Conservation (phyloP, 2,329 filamentous ascomycete species). For the Sporothrix pseudoabietina region DNA sequence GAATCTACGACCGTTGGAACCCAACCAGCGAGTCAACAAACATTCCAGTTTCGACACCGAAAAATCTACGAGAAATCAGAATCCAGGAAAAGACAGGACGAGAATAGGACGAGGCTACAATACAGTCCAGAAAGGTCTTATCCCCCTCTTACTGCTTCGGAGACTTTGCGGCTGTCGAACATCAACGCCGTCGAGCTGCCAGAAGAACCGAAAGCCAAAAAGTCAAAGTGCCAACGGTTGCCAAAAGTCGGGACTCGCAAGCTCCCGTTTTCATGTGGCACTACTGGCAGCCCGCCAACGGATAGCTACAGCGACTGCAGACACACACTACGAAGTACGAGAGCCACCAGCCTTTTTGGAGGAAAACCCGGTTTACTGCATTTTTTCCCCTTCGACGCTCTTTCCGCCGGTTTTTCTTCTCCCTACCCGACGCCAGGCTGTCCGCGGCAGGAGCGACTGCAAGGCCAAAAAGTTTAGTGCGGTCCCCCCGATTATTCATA, state of each 20-base stretch:
- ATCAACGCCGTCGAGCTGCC: background rate
- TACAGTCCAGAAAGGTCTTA: background rate
- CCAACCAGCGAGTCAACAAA: background rate
- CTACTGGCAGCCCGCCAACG: constrained; percentile 19
- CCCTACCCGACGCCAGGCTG: background rate
- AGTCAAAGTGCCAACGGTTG: constrained; percentile 2
- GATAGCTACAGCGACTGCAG: constrained; percentile 20
- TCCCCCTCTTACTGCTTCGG: background rate
- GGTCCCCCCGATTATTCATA: constrained; percentile 27
- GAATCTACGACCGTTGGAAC: background rate
- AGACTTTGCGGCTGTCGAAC: background rate
- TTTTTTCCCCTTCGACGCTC: background rate
- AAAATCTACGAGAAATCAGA: background rate
- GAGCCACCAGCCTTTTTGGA: background rate
- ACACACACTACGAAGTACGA: background rate
- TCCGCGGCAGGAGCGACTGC: constrained; percentile 19
- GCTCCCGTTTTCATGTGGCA: constrained; percentile 26
- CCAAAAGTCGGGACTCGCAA: constrained; percentile 23
- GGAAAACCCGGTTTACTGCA: constrained; percentile 24
- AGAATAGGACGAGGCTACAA: background rate
- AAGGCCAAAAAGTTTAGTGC: constrained; percentile 11
- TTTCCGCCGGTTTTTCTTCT: background rate
- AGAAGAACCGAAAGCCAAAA: background rate
- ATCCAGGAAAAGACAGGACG: background rate
- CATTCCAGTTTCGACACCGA: background rate